Evolutionary conservation across 129 eudicot genomes (phyloP).

Genomic region (Flaveria robusta): DNA sequence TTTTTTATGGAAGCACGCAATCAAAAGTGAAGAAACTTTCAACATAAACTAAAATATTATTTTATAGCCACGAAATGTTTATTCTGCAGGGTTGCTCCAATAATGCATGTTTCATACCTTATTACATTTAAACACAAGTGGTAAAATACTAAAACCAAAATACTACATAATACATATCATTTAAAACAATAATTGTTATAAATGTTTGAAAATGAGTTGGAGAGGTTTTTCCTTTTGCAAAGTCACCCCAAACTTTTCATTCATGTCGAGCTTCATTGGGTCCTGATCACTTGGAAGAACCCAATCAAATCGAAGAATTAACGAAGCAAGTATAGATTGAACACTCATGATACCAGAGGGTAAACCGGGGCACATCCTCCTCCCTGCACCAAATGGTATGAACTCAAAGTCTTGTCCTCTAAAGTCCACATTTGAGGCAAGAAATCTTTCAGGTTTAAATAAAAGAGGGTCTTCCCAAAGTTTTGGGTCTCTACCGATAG

Average conservation of each 20-base stretch:
- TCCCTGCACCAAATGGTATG: slow-evolving; percentile 39
- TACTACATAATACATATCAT: no score
- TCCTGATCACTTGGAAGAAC: slow-evolving; percentile 27
- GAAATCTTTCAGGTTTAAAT: slow-evolving; percentile 33
- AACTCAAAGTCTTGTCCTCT: slow-evolving; percentile 28
- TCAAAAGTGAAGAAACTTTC: no score
- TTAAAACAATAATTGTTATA: not conserved
- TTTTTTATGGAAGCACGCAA: no score
- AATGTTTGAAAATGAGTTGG: slow-evolving; percentile 16
- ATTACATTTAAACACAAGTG: not conserved
- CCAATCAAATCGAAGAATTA: slow-evolving; percentile 37
- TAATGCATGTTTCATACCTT: no score
- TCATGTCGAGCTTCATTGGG: slow-evolving; percentile 35
- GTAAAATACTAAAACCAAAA: not conserved
- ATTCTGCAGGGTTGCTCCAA: no score
- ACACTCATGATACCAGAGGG: slow-evolving; percentile 19
- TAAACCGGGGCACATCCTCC: slow-evolving; percentile 42
- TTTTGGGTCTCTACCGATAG: slow-evolving; percentile 31
- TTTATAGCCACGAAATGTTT: no score
- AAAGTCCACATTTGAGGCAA: slow-evolving; percentile 25
- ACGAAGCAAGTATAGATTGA: slow-evolving; percentile 35
- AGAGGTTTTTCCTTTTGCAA: slow-evolving; percentile 43
- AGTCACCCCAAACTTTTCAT: slow-evolving; percentile 39
- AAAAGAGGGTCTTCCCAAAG: slow-evolving; percentile 34
- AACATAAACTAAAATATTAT: no score